Percentiles rank a stretch among this genome's conserved stretches.
Evolutionary conservation across 2,329 filamentous ascomycete species (phyloP).

Genomic region (Berkeleyomyces rouxiae): DNA sequence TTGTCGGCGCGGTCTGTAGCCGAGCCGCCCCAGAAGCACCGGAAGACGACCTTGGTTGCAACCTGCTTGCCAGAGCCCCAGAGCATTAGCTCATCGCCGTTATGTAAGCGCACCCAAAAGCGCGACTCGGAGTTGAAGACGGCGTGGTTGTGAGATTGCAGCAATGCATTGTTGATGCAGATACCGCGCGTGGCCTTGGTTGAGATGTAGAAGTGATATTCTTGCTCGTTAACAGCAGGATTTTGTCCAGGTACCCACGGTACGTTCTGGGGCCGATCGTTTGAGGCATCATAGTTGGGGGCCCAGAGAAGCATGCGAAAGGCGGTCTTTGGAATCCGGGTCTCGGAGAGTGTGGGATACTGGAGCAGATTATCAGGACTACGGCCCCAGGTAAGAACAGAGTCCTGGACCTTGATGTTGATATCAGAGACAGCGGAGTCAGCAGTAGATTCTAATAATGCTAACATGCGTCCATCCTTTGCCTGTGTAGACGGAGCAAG

Average conservation of each 20-base stretch:
- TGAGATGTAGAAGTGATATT: slow-evolving; percentile 56
- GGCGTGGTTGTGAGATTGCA: slow-evolving; percentile 40
- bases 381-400: slow-evolving; percentile 64
- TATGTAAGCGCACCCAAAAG: slow-evolving; percentile 53
- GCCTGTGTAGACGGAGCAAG: not conserved
- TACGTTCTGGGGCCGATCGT: slow-evolving; percentile 33
- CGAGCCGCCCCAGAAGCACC: slow-evolving; percentile 41
- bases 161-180: slow-evolving; percentile 52
- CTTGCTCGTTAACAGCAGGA: slow-evolving; percentile 26
- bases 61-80: slow-evolving; percentile 36
- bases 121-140: slow-evolving; percentile 37
- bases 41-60: slow-evolving; percentile 32
- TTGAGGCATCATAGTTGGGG: slow-evolving; percentile 44
- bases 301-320: slow-evolving; percentile 64
- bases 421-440: slow-evolving; percentile 49
- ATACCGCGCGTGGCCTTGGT: slow-evolving; percentile 67
- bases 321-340: slow-evolving; percentile 63
- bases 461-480: not conserved
- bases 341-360: slow-evolving; percentile 46
- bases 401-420: slow-evolving; percentile 47
- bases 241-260: slow-evolving; percentile 21
- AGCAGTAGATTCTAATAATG: slow-evolving; percentile 39
- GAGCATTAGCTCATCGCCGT: slow-evolving; percentile 61
- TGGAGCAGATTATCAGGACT: slow-evolving; percentile 49
- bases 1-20: slow-evolving; percentile 17